Base-by-base conservation (phyloP, 148 eudicot species). In the Rhododendron mucronatum region DNA sequence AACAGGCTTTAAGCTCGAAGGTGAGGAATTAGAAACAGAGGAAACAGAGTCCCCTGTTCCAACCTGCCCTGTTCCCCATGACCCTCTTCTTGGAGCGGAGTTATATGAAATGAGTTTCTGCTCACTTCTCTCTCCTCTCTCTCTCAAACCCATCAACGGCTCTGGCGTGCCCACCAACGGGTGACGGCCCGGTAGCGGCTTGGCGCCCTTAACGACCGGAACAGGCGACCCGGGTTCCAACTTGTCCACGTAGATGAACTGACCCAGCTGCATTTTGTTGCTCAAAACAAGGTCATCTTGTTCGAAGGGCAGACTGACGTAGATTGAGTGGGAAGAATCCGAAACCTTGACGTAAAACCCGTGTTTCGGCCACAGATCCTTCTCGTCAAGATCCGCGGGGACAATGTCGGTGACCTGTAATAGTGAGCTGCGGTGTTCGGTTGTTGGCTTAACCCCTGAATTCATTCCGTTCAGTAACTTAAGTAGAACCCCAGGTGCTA, bases 251-350 rank as follows among this genome's bases (percentile, higher is more conserved):
- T 95, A 93, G 50, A 95, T 88, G 88, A 95, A 95, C 90, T 97
- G 99, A 0, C 99, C 99, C 39, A 97, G 82, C 76, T 95, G 98
- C 92, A 97, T 89, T 85, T 93, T 93, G 81, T 97, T 93, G 89
- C 98, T 95, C 14, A 97, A 59, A 69, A 97, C 95, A 80, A 97
- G 94, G 86, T 95, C 99, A 80, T 95, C 98, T 89, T 97, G 98
- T 16, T 97, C 99, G 65, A 89, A 90, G 4, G 98, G 98, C 11
- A 95, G 87, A 47, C 92, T 92, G 0, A 90, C 98, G 82, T 97
- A 97, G 13, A 95, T 93, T 0, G 98, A 97, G 8, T 97, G 99
- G 0, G 98, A 97, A 12, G 99, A 95, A 88, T 97, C 98, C 0
- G 99, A 92, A 0, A 97, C 89, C 63, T 97, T 97, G 0, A 97